phyloP scores from a whole-genome alignment of 2,329 filamentous ascomycete genomes.

The Colletotrichum cereale region DNA sequence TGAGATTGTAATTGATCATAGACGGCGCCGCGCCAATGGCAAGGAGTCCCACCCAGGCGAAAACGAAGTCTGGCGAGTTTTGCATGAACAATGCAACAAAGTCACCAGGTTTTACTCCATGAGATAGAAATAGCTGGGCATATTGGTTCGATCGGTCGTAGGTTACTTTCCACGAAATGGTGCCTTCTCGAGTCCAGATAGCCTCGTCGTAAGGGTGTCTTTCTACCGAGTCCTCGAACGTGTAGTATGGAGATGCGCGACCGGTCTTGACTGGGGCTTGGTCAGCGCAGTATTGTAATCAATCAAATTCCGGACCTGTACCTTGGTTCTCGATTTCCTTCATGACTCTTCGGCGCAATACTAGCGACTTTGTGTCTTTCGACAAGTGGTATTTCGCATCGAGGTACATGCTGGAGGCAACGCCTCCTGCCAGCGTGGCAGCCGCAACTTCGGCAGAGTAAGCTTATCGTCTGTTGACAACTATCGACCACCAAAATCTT shows the following conservation, averaged over 20 bases:
- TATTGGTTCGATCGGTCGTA: conserved; percentile 70
- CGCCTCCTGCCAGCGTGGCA: conserved; percentile 52
- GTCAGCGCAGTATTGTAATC: conserved; percentile 48
- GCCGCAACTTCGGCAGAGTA: conserved; percentile 48
- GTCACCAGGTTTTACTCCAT: conserved; percentile 70
- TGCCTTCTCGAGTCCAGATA: conserved; percentile 75
- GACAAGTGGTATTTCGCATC: conserved; percentile 77
- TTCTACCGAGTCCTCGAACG: conserved; percentile 69
- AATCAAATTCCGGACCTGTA: background rate
- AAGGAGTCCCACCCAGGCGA: conserved; percentile 74
- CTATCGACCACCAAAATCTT: background rate
- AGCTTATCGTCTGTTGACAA: background rate
- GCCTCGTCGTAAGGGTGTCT: conserved; percentile 66
- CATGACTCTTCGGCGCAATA: conserved; percentile 48
- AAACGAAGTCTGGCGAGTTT: conserved; percentile 76
- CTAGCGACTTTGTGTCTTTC: conserved; percentile 69
- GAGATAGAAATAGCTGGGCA: conserved; percentile 70
- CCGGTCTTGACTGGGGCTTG: conserved; percentile 59
- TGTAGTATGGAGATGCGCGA: conserved; percentile 73
- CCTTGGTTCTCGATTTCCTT: conserved; percentile 53
- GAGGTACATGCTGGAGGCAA: conserved; percentile 59
- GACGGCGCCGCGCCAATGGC: conserved; percentile 77
- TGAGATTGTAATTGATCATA: conserved; percentile 78
- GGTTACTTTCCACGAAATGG: conserved; percentile 70
- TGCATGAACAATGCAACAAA: conserved; percentile 75